These are phyloP conservation scores for Boletus eberwhitei DNA, from an alignment of 768 basidiomycete species.

Conservation along the genomic window DNA sequence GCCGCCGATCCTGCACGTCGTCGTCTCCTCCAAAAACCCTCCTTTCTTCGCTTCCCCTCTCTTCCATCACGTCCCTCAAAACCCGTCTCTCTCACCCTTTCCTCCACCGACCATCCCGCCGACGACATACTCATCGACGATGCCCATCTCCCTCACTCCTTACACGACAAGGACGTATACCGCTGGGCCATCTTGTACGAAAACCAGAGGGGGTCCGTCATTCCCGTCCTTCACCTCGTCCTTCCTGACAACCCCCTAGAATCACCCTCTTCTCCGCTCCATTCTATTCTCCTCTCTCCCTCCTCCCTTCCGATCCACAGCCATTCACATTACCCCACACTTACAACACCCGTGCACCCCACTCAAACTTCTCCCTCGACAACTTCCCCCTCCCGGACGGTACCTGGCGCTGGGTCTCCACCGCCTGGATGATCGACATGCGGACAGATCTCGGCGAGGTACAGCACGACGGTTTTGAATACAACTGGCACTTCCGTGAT, in stretches of 20 bases:
- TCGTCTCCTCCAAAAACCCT: conserved; percentile 39
- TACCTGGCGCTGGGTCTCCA: conserved; percentile 78
- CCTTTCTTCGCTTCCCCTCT: conserved; percentile 32
- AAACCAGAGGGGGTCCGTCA: conserved; percentile 73
- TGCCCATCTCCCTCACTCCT: conserved; percentile 17
- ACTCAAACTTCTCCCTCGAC: conserved; percentile 54
- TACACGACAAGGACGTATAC: conserved; percentile 50
- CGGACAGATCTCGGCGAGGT: conserved; percentile 69
- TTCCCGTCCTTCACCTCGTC: background rate
- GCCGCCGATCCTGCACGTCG: conserved; percentile 46
- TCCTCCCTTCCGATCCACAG: conserved; percentile 70
- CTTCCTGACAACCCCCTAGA: conserved; percentile 30
- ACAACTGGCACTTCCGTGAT: conserved; percentile 73
- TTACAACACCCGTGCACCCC: conserved; percentile 38
- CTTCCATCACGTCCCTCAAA: conserved; percentile 27
- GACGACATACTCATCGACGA: conserved; percentile 34
- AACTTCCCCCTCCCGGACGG: conserved; percentile 78
- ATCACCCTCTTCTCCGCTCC: conserved; percentile 69
- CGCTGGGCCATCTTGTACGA: conserved; percentile 80
- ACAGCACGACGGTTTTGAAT: conserved; percentile 82
- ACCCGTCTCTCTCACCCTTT: background rate
- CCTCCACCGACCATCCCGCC: background rate
- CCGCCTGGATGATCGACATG: conserved; percentile 88
- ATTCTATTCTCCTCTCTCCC: conserved; percentile 65
- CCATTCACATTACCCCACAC: conserved; percentile 63